A percentile compares a stretch with the other conserved stretches of the same genome.
Evolutionary conservation across 2,329 filamentous ascomycete genomes (phyloP).

Genomic region (Paracoccidioides brasiliensis): DNA sequence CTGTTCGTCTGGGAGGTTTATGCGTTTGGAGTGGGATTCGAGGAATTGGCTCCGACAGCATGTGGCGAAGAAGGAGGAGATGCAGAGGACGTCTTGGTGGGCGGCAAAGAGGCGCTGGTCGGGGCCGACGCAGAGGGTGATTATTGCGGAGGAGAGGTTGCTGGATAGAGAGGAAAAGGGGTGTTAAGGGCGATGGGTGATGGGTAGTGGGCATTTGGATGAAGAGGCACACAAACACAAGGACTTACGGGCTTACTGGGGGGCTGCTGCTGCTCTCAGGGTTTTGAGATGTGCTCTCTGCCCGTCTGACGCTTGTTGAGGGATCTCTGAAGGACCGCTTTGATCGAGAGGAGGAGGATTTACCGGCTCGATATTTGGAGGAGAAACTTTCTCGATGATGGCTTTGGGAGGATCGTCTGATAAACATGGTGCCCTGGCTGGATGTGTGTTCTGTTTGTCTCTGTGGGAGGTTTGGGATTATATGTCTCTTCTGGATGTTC

Average conservation of each 20-base stretch:
- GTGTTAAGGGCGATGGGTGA: neutral
- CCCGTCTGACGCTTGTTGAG: constrained; percentile 14
- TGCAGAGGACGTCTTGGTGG: constrained; percentile 70
- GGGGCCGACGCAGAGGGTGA: constrained; percentile 68
- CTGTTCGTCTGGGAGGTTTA: constrained; percentile 71
- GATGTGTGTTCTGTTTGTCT: neutral
- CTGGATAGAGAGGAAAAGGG: constrained; percentile 22
- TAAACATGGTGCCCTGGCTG: constrained; percentile 9
- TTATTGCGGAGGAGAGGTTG: constrained; percentile 52
- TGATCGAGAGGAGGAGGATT: constrained; percentile 15
- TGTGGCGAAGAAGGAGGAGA: constrained; percentile 65
- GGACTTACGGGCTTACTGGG: constrained; percentile 24
- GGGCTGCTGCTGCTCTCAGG: constrained; percentile 15
- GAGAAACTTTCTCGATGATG: constrained; percentile 18
- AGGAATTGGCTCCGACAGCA: constrained; percentile 51
- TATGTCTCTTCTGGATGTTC: neutral
- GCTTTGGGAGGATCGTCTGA: constrained; percentile 10
- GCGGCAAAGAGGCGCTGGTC: constrained; percentile 82
- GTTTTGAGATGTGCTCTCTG: constrained; percentile 16
- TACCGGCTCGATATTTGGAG: constrained; percentile 19
- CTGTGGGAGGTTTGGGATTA: neutral
- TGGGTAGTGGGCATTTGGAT: neutral
- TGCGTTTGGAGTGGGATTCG: constrained; percentile 50
- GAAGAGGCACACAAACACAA: neutral
- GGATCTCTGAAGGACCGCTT: constrained; percentile 18